Evolutionary conservation across 768 basidiomycete species (phyloP).

Genomic region (Harrya chromipes): DNA sequence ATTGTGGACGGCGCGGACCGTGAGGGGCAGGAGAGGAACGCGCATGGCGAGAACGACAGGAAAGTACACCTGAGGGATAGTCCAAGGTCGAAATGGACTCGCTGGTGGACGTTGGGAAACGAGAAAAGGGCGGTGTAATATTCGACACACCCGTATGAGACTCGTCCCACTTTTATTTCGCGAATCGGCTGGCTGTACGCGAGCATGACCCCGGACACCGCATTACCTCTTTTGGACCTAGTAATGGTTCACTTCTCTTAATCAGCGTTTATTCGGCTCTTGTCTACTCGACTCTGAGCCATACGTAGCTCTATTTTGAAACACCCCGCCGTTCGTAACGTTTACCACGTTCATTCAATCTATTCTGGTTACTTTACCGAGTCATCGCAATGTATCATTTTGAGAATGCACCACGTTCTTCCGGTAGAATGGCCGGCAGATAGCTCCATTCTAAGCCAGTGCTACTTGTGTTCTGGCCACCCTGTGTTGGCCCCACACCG

Average conservation of each 20-base stretch:
- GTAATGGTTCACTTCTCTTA: too few relatives aligned
- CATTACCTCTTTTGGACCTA: conserved; percentile 4
- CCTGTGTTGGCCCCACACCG: too few relatives aligned
- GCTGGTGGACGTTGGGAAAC: too few relatives aligned
- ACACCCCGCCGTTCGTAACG: neutral
- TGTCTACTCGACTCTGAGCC: too few relatives aligned
- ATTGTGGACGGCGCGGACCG: conserved; percentile 66
- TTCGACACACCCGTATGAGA: neutral
- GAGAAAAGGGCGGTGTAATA: neutral
- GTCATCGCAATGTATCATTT: too few relatives aligned
- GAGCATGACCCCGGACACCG: conserved; percentile 26
- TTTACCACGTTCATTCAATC: conserved; percentile 13
- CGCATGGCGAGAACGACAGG: conserved; percentile 42
- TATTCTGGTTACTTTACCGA: neutral
- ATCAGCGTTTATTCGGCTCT: too few relatives aligned
- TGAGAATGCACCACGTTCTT: neutral
- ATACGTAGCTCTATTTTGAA: too few relatives aligned
- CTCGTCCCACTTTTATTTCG: conserved; percentile 31
- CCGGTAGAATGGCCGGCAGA: too few relatives aligned
- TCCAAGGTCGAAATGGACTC: too few relatives aligned
- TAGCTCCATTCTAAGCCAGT: too few relatives aligned
- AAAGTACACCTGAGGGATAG: neutral
- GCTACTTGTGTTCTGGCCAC: too few relatives aligned
- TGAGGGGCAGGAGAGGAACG: conserved; percentile 62
- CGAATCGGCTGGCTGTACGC: conserved; percentile 21